These are phyloP conservation scores for Neocucurbitaria cava DNA, from an alignment of 2,329 filamentous ascomycete species.

Conservation along the genomic window DNA sequence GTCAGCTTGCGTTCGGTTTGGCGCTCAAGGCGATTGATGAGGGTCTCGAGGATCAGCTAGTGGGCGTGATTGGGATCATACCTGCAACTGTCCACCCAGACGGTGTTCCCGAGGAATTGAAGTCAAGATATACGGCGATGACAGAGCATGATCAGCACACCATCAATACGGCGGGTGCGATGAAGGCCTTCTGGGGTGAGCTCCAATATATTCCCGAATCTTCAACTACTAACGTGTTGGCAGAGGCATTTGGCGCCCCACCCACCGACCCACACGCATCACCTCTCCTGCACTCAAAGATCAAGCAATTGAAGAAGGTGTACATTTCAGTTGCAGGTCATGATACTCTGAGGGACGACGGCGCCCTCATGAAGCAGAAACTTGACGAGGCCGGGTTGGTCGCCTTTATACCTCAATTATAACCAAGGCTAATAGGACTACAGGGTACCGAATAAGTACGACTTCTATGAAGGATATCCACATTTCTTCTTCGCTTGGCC, in stretches of 20 bases:
- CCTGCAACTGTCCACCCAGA: constrained; percentile 49
- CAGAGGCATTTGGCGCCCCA: constrained; percentile 41
- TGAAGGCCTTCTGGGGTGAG: constrained; percentile 44
- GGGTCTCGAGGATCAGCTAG: constrained; percentile 40
- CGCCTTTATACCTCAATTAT: not conserved
- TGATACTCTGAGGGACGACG: constrained; percentile 48
- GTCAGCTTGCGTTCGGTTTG: constrained; percentile 45
- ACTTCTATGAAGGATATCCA: constrained; percentile 47
- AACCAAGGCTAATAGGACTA: constrained; percentile 14
- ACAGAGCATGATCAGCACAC: constrained; percentile 47
- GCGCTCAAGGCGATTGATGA: constrained; percentile 50
- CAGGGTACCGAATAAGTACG: constrained; percentile 39
- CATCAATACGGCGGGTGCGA: constrained; percentile 45
- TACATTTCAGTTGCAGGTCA: constrained; percentile 41
- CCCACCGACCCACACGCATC: constrained; percentile 43
- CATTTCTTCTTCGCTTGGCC: constrained; percentile 49
- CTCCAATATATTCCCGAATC: not conserved
- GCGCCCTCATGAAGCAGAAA: constrained; percentile 38
- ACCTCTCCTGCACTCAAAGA: constrained; percentile 37
- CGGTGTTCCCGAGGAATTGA: constrained; percentile 45
- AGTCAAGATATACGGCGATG: constrained; percentile 43
- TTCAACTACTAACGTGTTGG: constrained; percentile 22
- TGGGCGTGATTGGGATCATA: constrained; percentile 49
- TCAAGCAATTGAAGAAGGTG: constrained; percentile 40
- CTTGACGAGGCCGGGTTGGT: constrained; percentile 36